These are phyloP conservation scores for Aspergillus puulaauensis DNA, from an alignment of 2,329 filamentous ascomycete species.

Conservation along the genomic window DNA sequence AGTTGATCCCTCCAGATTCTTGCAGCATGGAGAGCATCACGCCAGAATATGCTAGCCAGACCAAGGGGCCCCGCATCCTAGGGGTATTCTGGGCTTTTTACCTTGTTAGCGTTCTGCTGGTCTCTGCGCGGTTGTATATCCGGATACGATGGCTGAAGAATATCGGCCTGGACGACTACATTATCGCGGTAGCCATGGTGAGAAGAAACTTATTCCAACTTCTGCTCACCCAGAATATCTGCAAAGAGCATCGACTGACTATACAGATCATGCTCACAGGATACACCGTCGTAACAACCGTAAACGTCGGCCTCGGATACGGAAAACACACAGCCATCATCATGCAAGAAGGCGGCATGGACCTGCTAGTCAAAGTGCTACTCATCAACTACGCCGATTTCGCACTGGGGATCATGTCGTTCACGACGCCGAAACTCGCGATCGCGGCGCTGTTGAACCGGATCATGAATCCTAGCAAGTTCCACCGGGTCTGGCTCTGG, in stretches of 20 bases:
- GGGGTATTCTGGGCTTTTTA: slow-evolving; percentile 32
- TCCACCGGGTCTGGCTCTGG: slow-evolving; percentile 25
- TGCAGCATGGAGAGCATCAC: background rate
- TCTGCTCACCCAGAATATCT: too few relatives aligned
- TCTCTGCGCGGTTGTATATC: slow-evolving; percentile 34
- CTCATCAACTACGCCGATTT: slow-evolving; percentile 27
- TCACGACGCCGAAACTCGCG: slow-evolving; percentile 30
- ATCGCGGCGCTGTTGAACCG: slow-evolving; percentile 27
- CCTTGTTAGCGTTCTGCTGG: slow-evolving; percentile 30
- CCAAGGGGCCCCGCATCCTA: slow-evolving; percentile 39
- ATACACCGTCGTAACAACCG: slow-evolving; percentile 29
- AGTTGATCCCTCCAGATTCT: too few relatives aligned
- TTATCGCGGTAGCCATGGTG: slow-evolving; percentile 37
- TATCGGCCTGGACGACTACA: slow-evolving; percentile 38
- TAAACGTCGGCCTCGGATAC: slow-evolving; percentile 39
- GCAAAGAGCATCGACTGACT: background rate
- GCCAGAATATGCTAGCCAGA: slow-evolving; percentile 4
- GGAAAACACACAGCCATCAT: slow-evolving; percentile 40
- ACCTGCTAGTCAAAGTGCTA: background rate
- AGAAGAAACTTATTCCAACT: background rate
- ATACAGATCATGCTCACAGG: slow-evolving; percentile 12
- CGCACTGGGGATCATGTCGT: slow-evolving; percentile 29
- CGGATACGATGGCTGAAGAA: slow-evolving; percentile 31
- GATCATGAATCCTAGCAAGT: slow-evolving; percentile 25
- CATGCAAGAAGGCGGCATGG: slow-evolving; percentile 19